Evolutionary conservation across 352 stramenopile species (phyloP).

Genomic region (Phytophthora quininea): DNA sequence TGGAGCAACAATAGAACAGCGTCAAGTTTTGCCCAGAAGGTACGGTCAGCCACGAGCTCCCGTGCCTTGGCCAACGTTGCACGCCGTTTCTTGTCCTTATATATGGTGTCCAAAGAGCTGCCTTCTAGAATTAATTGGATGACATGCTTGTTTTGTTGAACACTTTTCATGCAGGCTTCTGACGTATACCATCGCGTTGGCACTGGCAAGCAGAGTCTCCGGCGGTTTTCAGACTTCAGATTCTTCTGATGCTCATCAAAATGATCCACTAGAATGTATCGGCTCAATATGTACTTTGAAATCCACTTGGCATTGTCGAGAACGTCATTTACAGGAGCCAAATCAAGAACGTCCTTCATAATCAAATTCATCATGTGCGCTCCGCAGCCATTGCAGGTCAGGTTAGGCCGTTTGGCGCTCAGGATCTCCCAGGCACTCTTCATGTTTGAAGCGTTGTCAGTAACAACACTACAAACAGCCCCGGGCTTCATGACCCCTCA

Average conservation of each 20-base stretch:
- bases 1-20: slow-evolving; percentile 1
- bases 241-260: slow-evolving; percentile 12
- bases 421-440: slow-evolving; percentile 7
- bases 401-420: neutral
- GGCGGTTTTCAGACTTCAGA: neutral
- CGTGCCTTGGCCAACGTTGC: neutral
- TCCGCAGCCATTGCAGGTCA: slow-evolving; percentile 3
- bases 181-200: slow-evolving; percentile 17
- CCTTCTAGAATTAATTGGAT: slow-evolving; percentile 5
- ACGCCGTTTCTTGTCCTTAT: neutral
- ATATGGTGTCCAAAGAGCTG: neutral
- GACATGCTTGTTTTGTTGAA: slow-evolving; percentile 1
- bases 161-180: slow-evolving; percentile 14
- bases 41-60: neutral
- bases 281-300: slow-evolving; percentile 13
- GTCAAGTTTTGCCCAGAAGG: slow-evolving; percentile 7
- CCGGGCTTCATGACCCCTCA: neutral
- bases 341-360: slow-evolving; percentile 7
- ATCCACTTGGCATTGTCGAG: neutral
- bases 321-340: neutral
- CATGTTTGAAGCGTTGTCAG: slow-evolving; percentile 10
- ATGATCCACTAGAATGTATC: slow-evolving; percentile 4
- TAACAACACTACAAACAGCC: slow-evolving; percentile 5
- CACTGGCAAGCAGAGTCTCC: slow-evolving; percentile 5
- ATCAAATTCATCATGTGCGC: slow-evolving; percentile 13